These are phyloP conservation scores for Crithidia bombi DNA, from an alignment of 208 protist genomes.

Conservation along the genomic window DNA sequence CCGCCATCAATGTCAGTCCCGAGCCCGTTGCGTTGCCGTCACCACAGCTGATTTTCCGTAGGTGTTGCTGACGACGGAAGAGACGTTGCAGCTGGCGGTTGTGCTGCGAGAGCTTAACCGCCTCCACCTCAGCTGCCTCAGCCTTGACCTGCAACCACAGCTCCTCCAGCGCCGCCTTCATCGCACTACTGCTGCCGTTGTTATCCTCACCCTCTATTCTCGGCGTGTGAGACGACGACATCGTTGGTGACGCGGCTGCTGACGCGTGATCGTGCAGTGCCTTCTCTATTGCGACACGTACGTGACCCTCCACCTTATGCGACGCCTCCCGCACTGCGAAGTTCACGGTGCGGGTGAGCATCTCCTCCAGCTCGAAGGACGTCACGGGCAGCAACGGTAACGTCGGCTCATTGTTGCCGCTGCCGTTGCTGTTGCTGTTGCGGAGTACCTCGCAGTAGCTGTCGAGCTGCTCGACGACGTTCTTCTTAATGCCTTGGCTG, in stretches of 20 bases:
- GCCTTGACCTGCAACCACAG: conserved; percentile 32
- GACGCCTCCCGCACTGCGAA: conserved; percentile 9
- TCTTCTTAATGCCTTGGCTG: conserved; percentile 15
- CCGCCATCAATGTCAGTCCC: conserved; percentile 16
- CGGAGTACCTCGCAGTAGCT: conserved; percentile 38
- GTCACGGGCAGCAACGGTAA: conserved; percentile 35
- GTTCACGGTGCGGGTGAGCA: conserved; percentile 28
- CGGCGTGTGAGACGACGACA: not conserved
- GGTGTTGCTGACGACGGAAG: conserved; percentile 35
- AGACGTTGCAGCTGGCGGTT: conserved; percentile 33
- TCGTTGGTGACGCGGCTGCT: not conserved
- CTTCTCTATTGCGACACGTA: conserved; percentile 26
- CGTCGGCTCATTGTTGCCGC: conserved; percentile 7
- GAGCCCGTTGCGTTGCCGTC: not conserved
- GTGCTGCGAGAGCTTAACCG: conserved; percentile 37
- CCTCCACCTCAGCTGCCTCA: conserved; percentile 31
- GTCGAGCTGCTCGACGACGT: conserved; percentile 28
- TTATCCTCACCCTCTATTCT: not conserved
- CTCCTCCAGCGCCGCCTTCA: conserved; percentile 31
- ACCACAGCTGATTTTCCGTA: conserved; percentile 6
- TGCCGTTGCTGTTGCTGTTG: not conserved
- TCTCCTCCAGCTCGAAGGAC: conserved; percentile 40
- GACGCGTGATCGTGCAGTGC: conserved; percentile 1
- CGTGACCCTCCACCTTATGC: conserved; percentile 14
- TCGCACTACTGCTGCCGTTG: not conserved